Evolutionary conservation across 257 asterid genomes (phyloP).

Genomic region (Solanum rostratum): DNA sequence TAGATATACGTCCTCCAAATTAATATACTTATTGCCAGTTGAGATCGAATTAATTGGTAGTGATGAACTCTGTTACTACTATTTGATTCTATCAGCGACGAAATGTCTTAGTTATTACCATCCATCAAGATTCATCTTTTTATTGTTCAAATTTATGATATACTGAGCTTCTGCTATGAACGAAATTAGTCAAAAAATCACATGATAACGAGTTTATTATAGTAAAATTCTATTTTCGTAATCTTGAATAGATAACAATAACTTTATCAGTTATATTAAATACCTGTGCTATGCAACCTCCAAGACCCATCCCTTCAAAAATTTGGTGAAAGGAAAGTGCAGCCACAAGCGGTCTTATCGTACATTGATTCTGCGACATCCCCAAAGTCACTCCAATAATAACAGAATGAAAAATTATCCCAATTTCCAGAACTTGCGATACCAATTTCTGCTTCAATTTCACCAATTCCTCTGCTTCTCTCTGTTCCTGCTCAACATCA

Average conservation of each 20-base stretch:
- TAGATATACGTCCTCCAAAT: too few species aligned
- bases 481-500: neutral
- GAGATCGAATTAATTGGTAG: too few species aligned
- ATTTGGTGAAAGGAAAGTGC: constrained; percentile 34
- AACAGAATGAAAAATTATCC: constrained; percentile 34
- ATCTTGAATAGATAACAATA: neutral
- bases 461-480: constrained; percentile 16
- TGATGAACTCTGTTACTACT: too few species aligned
- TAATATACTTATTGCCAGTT: too few species aligned
- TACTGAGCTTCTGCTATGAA: too few species aligned
- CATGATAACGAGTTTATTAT: too few species aligned
- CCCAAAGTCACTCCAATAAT: constrained; percentile 36
- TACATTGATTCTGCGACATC: constrained; percentile 34
- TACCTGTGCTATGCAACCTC: constrained; percentile 44
- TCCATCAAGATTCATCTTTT: too few species aligned
- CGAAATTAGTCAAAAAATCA: too few species aligned
- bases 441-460: constrained; percentile 26
- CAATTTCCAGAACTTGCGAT: constrained; percentile 33
- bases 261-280: neutral
- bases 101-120: too few species aligned
- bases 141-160: too few species aligned
- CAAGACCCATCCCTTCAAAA: constrained; percentile 36
- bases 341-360: constrained; percentile 28
- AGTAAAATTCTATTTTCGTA: too few species aligned
- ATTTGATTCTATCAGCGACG: too few species aligned